A percentile compares a stretch with the other conserved stretches of the same genome.
phyloP scores from a whole-genome alignment of 805 yeast species.

The Tetrapisispora namnaoensis region DNA sequence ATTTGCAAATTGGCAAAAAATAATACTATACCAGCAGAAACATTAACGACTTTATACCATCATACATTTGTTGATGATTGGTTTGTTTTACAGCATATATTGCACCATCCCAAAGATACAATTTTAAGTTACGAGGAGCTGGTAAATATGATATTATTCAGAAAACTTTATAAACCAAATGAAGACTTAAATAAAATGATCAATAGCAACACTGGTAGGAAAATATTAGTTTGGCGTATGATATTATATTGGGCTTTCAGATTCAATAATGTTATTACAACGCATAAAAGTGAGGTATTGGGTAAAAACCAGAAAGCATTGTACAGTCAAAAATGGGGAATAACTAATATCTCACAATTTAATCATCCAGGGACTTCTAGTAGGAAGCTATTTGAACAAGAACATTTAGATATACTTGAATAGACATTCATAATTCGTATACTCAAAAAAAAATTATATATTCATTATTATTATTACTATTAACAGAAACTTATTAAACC shows the following conservation, averaged over 20 bases:
- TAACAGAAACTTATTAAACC: too few relatives aligned
- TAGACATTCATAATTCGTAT: neutral
- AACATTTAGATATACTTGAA: neutral
- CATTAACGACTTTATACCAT: slow-evolving; percentile 44
- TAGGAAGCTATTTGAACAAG: slow-evolving; percentile 2
- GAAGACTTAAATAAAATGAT: slow-evolving; percentile 29
- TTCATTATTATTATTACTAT: neutral
- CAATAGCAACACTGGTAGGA: slow-evolving; percentile 28
- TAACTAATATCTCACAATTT: slow-evolving; percentile 19
- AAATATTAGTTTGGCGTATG: slow-evolving; percentile 32
- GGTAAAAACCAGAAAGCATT: slow-evolving; percentile 19
- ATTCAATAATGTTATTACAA: slow-evolving; percentile 27
- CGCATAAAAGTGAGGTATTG: slow-evolving; percentile 4
- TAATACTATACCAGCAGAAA: slow-evolving; percentile 21
- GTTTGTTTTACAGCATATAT: slow-evolving; percentile 14
- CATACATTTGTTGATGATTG: slow-evolving; percentile 31
- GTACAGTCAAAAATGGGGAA: slow-evolving; percentile 31
- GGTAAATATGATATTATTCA: slow-evolving; percentile 42
- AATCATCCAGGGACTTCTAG: slow-evolving; percentile 18
- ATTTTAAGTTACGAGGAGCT: slow-evolving; percentile 40
- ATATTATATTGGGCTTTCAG: slow-evolving; percentile 33
- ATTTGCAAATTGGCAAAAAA: slow-evolving; percentile 20
- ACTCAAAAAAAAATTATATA: neutral
- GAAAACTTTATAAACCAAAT: slow-evolving; percentile 39
- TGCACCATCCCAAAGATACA: slow-evolving; percentile 3